These are phyloP conservation scores for Umbelopsis ramanniana DNA, from an alignment of 192 early-diverging fungal species.

Conservation along the genomic window DNA sequence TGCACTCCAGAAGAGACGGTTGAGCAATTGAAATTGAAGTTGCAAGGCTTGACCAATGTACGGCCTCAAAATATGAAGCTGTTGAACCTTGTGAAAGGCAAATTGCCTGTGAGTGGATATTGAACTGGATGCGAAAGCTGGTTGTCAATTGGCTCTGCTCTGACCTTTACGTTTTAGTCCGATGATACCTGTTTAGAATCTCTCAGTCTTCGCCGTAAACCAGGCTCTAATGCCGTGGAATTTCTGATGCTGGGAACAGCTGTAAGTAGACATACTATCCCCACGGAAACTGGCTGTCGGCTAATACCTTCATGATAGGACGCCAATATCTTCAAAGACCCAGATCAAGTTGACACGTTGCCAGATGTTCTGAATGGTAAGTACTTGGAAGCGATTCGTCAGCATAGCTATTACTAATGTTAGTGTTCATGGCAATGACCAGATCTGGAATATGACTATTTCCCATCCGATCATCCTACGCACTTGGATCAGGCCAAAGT, in stretches of 20 bases:
- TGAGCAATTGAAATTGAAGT: constrained; percentile 2
- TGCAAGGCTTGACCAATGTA: constrained; percentile 66
- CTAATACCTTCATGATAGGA: constrained; percentile 28
- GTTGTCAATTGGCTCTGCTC: constrained; percentile 11
- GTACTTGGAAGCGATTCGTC: not conserved
- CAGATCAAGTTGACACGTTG: constrained; percentile 40
- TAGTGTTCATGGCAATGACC: not conserved
- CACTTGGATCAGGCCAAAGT: constrained; percentile 46
- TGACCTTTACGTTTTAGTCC: not conserved
- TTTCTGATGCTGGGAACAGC: constrained; percentile 60
- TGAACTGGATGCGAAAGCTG: not conserved
- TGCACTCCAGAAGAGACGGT: constrained; percentile 21
- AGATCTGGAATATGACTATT: constrained; percentile 62
- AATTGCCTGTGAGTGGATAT: constrained; percentile 56
- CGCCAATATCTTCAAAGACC: constrained; percentile 56
- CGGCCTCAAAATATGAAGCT: constrained; percentile 69
- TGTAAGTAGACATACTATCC: not conserved
- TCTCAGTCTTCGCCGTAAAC: constrained; percentile 19
- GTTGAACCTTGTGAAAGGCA: constrained; percentile 69
- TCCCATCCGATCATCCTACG: constrained; percentile 44
- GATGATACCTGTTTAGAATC: constrained; percentile 22
- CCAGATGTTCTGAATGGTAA: constrained; percentile 56
- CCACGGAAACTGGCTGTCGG: no score
- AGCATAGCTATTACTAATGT: not conserved
- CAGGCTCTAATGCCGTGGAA: constrained; percentile 19